Evolutionary conservation across 2,329 filamentous ascomycete species (phyloP).

Genomic region (Aspergillus quadricinctus): DNA sequence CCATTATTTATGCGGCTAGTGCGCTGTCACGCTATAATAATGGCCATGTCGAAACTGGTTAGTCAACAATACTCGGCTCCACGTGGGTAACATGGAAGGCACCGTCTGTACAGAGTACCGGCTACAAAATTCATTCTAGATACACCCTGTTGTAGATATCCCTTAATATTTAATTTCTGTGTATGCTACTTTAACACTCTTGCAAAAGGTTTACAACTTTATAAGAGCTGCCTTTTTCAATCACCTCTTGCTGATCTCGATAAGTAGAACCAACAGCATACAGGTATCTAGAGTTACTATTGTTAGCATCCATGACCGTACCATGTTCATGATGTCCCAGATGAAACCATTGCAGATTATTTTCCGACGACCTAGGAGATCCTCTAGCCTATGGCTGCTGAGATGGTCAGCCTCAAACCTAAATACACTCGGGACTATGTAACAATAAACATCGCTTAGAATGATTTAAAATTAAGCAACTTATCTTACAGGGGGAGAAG

Average conservation of each 20-base stretch:
- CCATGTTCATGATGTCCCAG: background rate
- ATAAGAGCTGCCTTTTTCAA: background rate
- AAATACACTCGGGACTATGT: background rate
- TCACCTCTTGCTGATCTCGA: background rate
- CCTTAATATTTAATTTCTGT: background rate
- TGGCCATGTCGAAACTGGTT: background rate
- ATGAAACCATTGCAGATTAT: background rate
- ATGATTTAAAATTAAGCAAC: background rate
- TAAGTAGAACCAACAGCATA: background rate
- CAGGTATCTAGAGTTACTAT: background rate
- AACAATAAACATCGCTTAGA: background rate
- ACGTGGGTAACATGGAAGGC: background rate
- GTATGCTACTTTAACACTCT: background rate
- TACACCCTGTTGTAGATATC: no score
- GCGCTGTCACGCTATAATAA: background rate
- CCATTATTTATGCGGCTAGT: background rate
- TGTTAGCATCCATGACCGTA: background rate
- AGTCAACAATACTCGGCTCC: background rate
- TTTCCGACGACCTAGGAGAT: background rate
- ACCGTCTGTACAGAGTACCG: background rate
- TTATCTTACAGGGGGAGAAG: background rate
- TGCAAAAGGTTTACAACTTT: background rate
- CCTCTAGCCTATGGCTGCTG: background rate
- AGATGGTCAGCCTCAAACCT: background rate
- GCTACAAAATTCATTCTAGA: background rate